Evolutionary conservation across 1,139 yeast species (phyloP).

Genomic region (Zygosaccharomyces sapae): DNA sequence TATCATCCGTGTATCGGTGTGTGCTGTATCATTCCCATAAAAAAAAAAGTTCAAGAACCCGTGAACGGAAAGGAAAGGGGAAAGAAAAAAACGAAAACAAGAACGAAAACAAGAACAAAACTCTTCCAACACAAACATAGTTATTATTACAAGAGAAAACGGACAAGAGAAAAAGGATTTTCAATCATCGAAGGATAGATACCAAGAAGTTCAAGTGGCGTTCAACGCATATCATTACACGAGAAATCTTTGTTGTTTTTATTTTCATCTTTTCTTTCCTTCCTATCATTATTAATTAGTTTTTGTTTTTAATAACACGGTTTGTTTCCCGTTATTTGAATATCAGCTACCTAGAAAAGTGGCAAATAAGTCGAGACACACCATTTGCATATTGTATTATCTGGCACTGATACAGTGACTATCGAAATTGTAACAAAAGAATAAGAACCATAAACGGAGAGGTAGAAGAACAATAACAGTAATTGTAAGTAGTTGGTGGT

Average conservation of each 20-base stretch:
- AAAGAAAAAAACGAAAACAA: conserved; percentile 2
- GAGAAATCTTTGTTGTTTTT: conserved; percentile 3
- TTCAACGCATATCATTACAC: conserved; percentile 2
- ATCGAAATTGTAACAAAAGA: neutral
- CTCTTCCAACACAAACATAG: conserved; percentile 4
- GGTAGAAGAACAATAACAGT: neutral
- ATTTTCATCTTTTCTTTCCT: neutral
- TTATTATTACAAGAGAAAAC: neutral
- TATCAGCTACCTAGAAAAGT: neutral
- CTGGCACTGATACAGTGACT: neutral
- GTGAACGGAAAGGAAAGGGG: conserved; percentile 7
- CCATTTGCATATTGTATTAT: conserved; percentile 6
- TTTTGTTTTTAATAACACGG: conserved; percentile 4
- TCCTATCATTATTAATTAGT: conserved; percentile 1
- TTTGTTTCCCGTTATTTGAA: conserved; percentile 7
- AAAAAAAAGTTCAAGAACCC: conserved; percentile 1
- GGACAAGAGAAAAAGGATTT: neutral
- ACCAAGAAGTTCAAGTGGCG: conserved; percentile 1
- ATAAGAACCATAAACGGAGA: neutral
- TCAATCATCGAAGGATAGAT: conserved; percentile 2
- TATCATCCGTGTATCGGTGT: neutral
- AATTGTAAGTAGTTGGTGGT: neutral
- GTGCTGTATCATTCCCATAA: conserved; percentile 1
- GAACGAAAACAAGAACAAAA: conserved; percentile 2
- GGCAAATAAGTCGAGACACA: conserved; percentile 2